phyloP scores from a whole-genome alignment of 176 grass and related monocot species.

The Coix lacrymajobi region DNA sequence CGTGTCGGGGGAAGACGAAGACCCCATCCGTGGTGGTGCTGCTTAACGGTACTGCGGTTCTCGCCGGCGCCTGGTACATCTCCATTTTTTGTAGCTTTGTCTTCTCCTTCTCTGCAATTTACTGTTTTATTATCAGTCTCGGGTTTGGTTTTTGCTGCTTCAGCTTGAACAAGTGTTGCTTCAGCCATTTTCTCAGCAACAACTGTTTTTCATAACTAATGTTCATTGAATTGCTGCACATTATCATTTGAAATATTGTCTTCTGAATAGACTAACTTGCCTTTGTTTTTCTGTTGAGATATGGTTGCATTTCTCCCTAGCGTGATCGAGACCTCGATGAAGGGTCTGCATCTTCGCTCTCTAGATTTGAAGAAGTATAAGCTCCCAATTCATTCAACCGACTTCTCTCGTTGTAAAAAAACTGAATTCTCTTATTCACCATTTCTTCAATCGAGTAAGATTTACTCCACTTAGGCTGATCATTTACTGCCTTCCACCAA shows the following conservation, averaged over 20 bases:
- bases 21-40: too few species aligned
- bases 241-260: background rate
- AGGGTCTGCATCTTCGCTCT: background rate
- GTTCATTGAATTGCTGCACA: background rate
- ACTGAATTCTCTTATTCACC: background rate
- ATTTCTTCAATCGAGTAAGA: background rate
- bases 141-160: background rate
- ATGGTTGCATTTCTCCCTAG: background rate
- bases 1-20: too few species aligned
- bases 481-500: background rate
- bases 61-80: too few species aligned
- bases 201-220: background rate
- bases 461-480: background rate
- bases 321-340: background rate
- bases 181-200: background rate
- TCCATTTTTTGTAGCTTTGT: background rate
- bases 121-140: background rate
- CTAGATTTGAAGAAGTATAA: constrained; percentile 8
- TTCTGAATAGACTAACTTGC: background rate
- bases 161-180: background rate
- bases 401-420: too few species aligned
- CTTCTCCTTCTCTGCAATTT: background rate
- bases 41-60: too few species aligned
- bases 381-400: background rate
- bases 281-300: background rate